Conservation (phyloP, 2,329 filamentous ascomycete genomes). For the Botrytis aclada region DNA sequence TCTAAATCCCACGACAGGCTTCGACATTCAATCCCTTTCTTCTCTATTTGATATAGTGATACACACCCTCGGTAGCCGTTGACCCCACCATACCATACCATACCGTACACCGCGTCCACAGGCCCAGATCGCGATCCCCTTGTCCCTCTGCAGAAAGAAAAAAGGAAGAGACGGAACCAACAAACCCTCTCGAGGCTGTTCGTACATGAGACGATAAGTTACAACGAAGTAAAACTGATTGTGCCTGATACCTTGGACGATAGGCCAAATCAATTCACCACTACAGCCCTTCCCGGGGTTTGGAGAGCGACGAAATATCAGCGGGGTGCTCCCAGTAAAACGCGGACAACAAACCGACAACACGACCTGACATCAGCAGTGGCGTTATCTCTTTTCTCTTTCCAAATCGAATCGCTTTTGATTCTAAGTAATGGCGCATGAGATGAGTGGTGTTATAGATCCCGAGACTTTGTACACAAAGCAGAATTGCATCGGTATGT, state of each 20-base stretch:
- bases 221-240: not conserved
- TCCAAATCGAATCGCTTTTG: not conserved
- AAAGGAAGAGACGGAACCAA: not conserved
- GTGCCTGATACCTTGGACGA: not conserved
- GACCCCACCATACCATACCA: conserved; percentile 18
- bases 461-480: conserved; percentile 92
- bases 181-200: not conserved
- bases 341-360: conserved; percentile 9
- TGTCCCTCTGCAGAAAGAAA: not conserved
- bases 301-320: conserved; percentile 7
- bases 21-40: conserved; percentile 15
- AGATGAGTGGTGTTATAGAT: conserved; percentile 59
- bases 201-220: conserved; percentile 2
- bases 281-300: not conserved
- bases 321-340: conserved; percentile 19
- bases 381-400: conserved; percentile 14
- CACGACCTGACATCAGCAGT: conserved; percentile 10
- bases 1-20: not conserved
- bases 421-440: conserved; percentile 33
- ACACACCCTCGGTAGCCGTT: conserved; percentile 18
- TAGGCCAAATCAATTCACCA: not conserved
- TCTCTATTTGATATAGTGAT: conserved; percentile 19
- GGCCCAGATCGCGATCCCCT: conserved; percentile 13
- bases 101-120: conserved; percentile 18
- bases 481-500: conserved; percentile 79